Evolutionary conservation across 1,139 yeast genomes (phyloP), one percentile per base, ranked within the genome.

Genomic region (Debaryomyces subglobosus): DNA sequence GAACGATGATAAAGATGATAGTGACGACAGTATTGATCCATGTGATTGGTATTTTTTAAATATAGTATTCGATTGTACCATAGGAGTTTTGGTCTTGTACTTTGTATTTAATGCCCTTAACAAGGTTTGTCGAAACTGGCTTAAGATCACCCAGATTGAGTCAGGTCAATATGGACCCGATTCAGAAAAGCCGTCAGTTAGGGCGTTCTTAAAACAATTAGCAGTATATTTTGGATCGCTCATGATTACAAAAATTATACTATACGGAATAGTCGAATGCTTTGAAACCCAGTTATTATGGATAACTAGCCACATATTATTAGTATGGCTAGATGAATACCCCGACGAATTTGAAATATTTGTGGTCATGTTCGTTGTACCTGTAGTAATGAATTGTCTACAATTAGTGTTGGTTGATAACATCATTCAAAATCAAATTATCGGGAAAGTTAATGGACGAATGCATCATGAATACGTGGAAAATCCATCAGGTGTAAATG

Each of bases 21-120:
- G 43, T 37, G 53, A 38, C 13, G 53, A 47, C 29, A 56, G 51
- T 18, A 54, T 46, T 32, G 78, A 86, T 56, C 92, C 92, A 7
- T 88, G 96, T 62, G 90, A 87, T 57, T 92, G 97, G 96, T 94
- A 94, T 69, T 92, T 94, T 60, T 73, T 94, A 48, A 94, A 89
- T 60, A 81, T 92, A 39, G 77, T 92, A 18, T 80, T 92, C 62
- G 99, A 94, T 65, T 92, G 98, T 40, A 94, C 99, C 0, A 78
- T 92, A n/a, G 99, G 99, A 0, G 96, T 91, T 2, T 95, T 95
- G 21, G 78, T 92, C 3, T 73, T 94, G 38, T 91, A 69, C 35
- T 61, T 80, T 9, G 86, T 87, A 13, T 75, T 77, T 53, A 66
- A 62, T 37, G 62, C 71, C 1, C 69, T 81, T 3, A 74, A 88